Base-by-base conservation (phyloP, 139 green algal species). In the Haematococcus sp. region DNA sequence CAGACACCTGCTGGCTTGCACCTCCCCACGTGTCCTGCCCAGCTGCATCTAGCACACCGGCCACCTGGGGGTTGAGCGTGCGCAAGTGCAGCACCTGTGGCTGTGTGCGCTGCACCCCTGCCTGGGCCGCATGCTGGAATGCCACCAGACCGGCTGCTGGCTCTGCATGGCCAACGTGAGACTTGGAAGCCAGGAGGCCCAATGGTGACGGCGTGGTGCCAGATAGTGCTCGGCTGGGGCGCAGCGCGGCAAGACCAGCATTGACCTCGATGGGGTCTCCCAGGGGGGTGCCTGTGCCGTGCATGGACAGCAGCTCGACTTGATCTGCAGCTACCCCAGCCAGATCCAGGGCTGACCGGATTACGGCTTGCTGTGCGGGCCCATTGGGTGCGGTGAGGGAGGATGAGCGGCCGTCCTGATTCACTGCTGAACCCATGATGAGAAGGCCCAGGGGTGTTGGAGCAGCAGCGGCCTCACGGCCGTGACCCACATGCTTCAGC, bases 371-470 rank as follows among this genome's bases (percentile, higher is more conserved):
- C 73, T 97, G 93, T 23, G 85, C 81, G 3, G 92, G 92, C 4
- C 93, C 93, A 64, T 94, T 96, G 46, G 93, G 93, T 11, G 93
- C 93, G 0, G 93, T 97, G 49, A 98, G 81, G 63, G 82, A 84
- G 75, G 86, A 92, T 68, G 84, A 92, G n/a, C 55, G 25, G 32
- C 33, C 31, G 34, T 63, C 59, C n/a, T 34, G 16, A 32, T 72
- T 72, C 13, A 72, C 63, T 27, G 51, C 16, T 27, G 25, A 34
- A 31, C 25, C 33, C 17, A 1, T n/a, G 22, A 35, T 28, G 15
- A 61, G 54, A 27, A 43, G 16, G 49, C 68, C n/a, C 2, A 28
- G 51, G 13, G 68, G 54, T 13, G 64, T 52, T 30, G 74, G 63
- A 27, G 78, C 33, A 27, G 32, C 79, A 63, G 83, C 76, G 56